A percentile compares a stretch with the other conserved stretches of the same genome.
These are phyloP conservation scores for Uronychia binucleata DNA, from an alignment of 73 alveolate species.

Conservation along the genomic window DNA sequence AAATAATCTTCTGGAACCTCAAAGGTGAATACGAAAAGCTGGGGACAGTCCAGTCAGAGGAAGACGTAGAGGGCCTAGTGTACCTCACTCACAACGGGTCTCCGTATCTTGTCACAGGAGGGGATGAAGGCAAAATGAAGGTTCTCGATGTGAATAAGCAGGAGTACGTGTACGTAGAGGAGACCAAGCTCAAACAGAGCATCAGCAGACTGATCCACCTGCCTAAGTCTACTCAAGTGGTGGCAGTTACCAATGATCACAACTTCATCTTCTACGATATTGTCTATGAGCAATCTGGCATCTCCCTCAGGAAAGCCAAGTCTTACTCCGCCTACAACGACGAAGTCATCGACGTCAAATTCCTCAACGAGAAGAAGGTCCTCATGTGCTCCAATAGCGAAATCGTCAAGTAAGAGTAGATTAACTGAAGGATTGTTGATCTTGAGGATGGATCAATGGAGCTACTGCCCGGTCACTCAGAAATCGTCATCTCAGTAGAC, in stretches of 20 bases:
- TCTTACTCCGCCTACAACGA: constrained; percentile 71
- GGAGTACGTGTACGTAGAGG: constrained; percentile 50
- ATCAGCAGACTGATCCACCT: constrained; percentile 27
- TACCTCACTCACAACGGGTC: constrained; percentile 43
- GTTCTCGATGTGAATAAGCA: constrained; percentile 71
- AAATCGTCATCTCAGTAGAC: constrained; percentile 87
- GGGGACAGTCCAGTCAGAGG: constrained; percentile 48
- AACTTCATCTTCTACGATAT: constrained; percentile 10
- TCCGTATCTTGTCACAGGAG: constrained; percentile 78
- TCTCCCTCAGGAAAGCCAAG: constrained; percentile 17
- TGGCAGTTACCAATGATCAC: constrained; percentile 47
- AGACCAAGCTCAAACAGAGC: constrained; percentile 40
- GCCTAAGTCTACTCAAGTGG: constrained; percentile 2
- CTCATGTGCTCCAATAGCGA: constrained; percentile 81
- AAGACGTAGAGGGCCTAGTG: constrained; percentile 59
- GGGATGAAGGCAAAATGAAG: constrained; percentile 66
- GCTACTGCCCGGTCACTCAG: constrained; percentile 91
- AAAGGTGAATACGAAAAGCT: constrained; percentile 54
- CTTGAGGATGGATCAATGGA: constrained; percentile 56
- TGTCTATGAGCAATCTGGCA: constrained; percentile 1
- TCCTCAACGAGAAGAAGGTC: constrained; percentile 45
- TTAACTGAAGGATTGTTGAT: constrained; percentile 38
- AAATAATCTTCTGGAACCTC: constrained; percentile 75
- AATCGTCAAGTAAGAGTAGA: constrained; percentile 38
- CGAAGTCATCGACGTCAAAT: constrained; percentile 79